Evolutionary conservation across 495 filamentous ascomycete species (phyloP).

Genomic region (Schizothecium vesticola): DNA sequence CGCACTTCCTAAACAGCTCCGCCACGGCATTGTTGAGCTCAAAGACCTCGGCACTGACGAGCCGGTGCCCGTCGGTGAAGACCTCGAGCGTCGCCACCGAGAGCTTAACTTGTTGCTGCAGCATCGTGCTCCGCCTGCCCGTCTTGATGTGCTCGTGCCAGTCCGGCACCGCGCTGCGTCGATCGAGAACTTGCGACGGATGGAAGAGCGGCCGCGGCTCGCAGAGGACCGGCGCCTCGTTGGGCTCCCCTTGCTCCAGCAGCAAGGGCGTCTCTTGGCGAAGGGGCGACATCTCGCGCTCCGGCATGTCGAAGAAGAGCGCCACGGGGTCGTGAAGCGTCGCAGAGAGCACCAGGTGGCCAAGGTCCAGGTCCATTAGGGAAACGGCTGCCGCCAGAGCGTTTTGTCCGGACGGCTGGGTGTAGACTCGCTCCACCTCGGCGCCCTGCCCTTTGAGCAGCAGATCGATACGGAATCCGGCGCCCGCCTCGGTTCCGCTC

Average conservation of each 20-base stretch:
- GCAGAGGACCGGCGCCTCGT: constrained; percentile 34
- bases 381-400: constrained; percentile 57
- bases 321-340: constrained; percentile 57
- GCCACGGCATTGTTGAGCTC: constrained; percentile 67
- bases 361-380: constrained; percentile 67
- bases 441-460: constrained; percentile 60
- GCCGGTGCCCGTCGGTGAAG: constrained; percentile 69
- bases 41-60: constrained; percentile 68
- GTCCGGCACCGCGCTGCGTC: constrained; percentile 50
- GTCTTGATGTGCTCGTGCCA: constrained; percentile 60
- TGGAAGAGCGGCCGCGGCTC: constrained; percentile 65
- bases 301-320: constrained; percentile 61
- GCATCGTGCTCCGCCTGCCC: constrained; percentile 51
- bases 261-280: constrained; percentile 24
- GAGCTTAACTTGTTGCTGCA: constrained; percentile 68
- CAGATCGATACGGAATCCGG: constrained; percentile 66
- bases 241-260: constrained; percentile 21
- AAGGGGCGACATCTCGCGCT: constrained; percentile 33
- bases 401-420: constrained; percentile 35
- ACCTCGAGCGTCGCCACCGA: constrained; percentile 70
- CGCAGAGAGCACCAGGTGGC: constrained; percentile 73
- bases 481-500: constrained; percentile 56
- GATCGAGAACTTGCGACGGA: constrained; percentile 59
- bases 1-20: constrained; percentile 74
- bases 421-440: constrained; percentile 55